These are phyloP conservation scores for Ramalina intermedia DNA, from an alignment of 495 filamentous ascomycete genomes.

Conservation along the genomic window DNA sequence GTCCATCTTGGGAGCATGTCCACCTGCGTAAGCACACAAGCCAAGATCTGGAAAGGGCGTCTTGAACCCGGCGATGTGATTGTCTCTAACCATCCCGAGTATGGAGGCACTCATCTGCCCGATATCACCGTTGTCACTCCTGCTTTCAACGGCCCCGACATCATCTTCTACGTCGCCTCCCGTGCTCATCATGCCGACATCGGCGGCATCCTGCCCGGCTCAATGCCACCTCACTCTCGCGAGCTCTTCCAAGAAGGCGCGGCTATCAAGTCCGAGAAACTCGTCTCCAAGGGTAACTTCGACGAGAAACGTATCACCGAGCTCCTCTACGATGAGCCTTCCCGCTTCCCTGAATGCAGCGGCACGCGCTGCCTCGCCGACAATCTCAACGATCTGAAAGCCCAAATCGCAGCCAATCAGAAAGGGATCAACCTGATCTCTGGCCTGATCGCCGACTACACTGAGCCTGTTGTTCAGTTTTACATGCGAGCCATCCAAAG, in stretches of 20 bases:
- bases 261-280: slow-evolving; percentile 82
- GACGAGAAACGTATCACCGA: slow-evolving; percentile 78
- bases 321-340: slow-evolving; percentile 69
- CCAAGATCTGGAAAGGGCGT: slow-evolving; percentile 82
- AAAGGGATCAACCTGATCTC: slow-evolving; percentile 89
- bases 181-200: slow-evolving; percentile 96
- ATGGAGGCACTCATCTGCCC: slow-evolving; percentile 74
- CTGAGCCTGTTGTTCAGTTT: slow-evolving; percentile 79
- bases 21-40: slow-evolving; percentile 85
- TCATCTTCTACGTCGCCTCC: slow-evolving; percentile 93
- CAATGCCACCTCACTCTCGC: slow-evolving; percentile 89
- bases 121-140: slow-evolving; percentile 94
- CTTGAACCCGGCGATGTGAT: slow-evolving; percentile 85
- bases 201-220: slow-evolving; percentile 86
- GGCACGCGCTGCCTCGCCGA: slow-evolving; percentile 84
- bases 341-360: slow-evolving; percentile 71
- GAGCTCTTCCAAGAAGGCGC: slow-evolving; percentile 94
- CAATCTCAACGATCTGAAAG: slow-evolving; percentile 92
- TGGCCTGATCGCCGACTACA: slow-evolving; percentile 74
- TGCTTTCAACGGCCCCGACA: slow-evolving; percentile 74
- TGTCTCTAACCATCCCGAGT: slow-evolving; percentile 91
- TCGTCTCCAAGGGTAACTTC: slow-evolving; percentile 81
- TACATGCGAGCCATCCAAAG: slow-evolving; percentile 93
- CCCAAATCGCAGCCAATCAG: slow-evolving; percentile 90
- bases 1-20: slow-evolving; percentile 92